Evolutionary conservation across 2,329 filamentous ascomycete genomes (phyloP), one percentile per base, ranked within the genome.

Genomic region (Aspergillus arachidicola): DNA sequence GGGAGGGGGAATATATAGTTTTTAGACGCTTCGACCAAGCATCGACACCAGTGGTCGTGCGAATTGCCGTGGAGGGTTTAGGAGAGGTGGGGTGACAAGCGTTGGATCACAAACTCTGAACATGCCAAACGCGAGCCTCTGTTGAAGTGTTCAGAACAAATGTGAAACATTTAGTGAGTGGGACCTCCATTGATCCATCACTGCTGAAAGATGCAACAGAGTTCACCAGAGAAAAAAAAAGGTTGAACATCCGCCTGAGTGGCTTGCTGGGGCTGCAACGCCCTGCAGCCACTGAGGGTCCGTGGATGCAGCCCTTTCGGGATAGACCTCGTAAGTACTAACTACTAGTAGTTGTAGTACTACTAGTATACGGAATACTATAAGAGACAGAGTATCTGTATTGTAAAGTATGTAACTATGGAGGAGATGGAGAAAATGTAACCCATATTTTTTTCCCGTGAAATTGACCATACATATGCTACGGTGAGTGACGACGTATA

Each of bases 1-100:
- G 55, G 61, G 62, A 51, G 64, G 62, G 50, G 59, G 69, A 59
- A 66, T 68, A 68, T 69, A 68, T 61, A 63, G 32, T 53, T 56
- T 38, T 55, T 26, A 9, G n/a, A 38, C 51, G 14, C 12, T 55
- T 55, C 51, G 23, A 38, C 32, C 34, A 55, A 26, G 21, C 51
- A 55, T 38, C n/a, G 4, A 41, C 48, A 14, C 51, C 19, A 26
- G 11, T 12, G 5, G 32, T 55, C 32, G n/a, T 38, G 51, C 21
- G 51, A 55, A 55, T 55, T 55, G 51, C 51, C 51, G 32, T 55
- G 32, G 32, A 55, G n/a, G 32, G 51, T 38, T 54, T 53, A 53
- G 30, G 51, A 10, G 32, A 38, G 51, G 51, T 55, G 51, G 51
- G 51, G 51, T 55, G 21, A 55, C 51, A 55, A 48, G 51, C 51